A percentile compares a stretch with the other conserved stretches of the same genome.
phyloP scores from a whole-genome alignment of 73 alveolate genomes.

The Tetrahymena malaccensis region DNA sequence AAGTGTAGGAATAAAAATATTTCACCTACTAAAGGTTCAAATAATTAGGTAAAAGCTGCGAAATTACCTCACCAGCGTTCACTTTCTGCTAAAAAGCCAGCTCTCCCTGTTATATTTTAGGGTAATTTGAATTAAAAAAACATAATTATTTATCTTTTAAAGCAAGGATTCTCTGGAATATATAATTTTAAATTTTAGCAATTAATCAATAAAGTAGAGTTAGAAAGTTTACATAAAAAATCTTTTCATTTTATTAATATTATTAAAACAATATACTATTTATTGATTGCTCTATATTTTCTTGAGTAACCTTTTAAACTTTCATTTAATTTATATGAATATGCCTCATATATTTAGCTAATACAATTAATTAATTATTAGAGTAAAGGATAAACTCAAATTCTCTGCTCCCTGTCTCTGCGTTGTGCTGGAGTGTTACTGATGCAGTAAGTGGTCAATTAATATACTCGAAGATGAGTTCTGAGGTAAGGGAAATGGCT shows the following conservation, averaged over 20 bases:
- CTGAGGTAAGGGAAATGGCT: conserved; percentile 58
- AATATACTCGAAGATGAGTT: background rate
- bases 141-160: too few relatives aligned
- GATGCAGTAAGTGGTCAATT: background rate
- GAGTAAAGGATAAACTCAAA: background rate
- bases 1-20: background rate
- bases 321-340: background rate
- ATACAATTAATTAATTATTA: background rate
- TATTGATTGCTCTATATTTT: background rate
- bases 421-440: background rate
- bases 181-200: background rate
- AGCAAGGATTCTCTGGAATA: too few relatives aligned
- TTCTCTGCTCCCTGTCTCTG: background rate
- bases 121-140: background rate
- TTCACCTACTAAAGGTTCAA: background rate
- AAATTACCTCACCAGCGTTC: background rate
- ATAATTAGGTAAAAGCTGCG: background rate
- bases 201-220: background rate
- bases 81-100: background rate
- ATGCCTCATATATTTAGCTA: background rate
- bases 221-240: background rate
- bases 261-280: too few relatives aligned
- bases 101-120: background rate
- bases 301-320: background rate
- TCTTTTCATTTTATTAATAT: background rate